Conservation (phyloP, 139 green algal species). For the Coccomyxa sp. region DNA sequence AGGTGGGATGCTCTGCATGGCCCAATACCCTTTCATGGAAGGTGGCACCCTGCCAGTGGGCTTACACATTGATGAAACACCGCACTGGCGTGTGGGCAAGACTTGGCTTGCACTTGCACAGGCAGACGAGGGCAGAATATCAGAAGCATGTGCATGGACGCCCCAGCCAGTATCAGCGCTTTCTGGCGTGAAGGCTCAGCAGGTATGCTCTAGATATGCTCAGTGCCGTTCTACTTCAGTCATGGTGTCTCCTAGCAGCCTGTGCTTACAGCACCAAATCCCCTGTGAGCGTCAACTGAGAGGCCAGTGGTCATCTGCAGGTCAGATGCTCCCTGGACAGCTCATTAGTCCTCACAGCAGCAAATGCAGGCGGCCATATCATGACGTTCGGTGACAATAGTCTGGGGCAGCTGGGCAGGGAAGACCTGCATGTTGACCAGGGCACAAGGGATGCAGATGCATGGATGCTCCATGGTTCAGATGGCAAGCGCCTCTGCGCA, state of each 20-base stretch:
- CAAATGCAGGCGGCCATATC: constrained; percentile 12
- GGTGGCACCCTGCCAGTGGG: too few relatives aligned
- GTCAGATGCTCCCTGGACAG: constrained; percentile 19
- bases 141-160: constrained; percentile 34
- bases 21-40: too few relatives aligned
- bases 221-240: too few relatives aligned
- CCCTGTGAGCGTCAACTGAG: background rate
- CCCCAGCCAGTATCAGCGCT: constrained; percentile 20
- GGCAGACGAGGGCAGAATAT: too few relatives aligned
- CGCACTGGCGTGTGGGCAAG: too few relatives aligned
- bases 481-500: too few relatives aligned
- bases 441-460: too few relatives aligned
- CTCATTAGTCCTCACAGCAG: constrained; percentile 15
- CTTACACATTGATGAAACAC: too few relatives aligned
- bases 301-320: constrained; percentile 4
- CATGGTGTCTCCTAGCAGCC: constrained; percentile 1
- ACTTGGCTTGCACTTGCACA: too few relatives aligned
- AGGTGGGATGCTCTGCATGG: too few relatives aligned
- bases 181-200: constrained; percentile 2
- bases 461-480: too few relatives aligned
- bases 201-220: constrained; percentile 5
- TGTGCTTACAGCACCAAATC: background rate
- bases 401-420: constrained; percentile 34
- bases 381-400: constrained; percentile 37
- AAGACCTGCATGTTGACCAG: too few relatives aligned